A percentile compares a stretch with the other conserved stretches of the same genome.
Conservation (phyloP, 495 filamentous ascomycete genomes). For the Penicillium steckii region DNA sequence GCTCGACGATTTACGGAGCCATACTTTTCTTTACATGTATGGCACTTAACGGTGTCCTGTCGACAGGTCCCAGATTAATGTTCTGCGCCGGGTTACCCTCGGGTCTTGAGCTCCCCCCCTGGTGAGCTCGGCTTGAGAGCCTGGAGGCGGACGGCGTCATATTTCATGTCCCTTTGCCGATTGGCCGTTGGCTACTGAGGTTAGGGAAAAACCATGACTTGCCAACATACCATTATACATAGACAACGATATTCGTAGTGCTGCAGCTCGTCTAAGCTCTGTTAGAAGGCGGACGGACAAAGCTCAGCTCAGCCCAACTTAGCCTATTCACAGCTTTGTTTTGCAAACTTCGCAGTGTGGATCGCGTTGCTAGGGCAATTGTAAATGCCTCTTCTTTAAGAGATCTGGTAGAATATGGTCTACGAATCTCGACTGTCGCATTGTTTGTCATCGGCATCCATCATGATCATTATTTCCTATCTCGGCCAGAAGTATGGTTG, state of each 20-base stretch:
- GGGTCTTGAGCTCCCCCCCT: constrained; percentile 67
- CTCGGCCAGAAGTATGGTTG: no score
- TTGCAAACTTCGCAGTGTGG: background rate
- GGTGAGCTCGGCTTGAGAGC: constrained; percentile 65
- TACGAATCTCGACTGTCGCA: background rate
- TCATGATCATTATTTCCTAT: constrained; percentile 29
- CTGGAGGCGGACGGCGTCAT: constrained; percentile 67
- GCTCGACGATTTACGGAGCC: constrained; percentile 85
- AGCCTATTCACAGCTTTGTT: no score
- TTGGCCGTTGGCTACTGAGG: constrained; percentile 77
- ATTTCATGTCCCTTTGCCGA: constrained; percentile 84
- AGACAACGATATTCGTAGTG: background rate
- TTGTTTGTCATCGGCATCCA: constrained; percentile 21
- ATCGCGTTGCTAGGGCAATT: background rate
- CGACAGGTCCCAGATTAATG: constrained; percentile 88
- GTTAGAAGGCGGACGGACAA: no score
- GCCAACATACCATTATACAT: constrained; percentile 56
- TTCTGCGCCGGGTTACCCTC: constrained; percentile 36
- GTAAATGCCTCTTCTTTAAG: background rate
- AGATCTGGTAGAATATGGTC: background rate
- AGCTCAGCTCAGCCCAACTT: no score
- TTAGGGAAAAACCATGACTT: constrained; percentile 81
- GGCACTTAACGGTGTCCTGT: constrained; percentile 79
- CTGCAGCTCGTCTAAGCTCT: no score
- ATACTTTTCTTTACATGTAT: constrained; percentile 53